Evolutionary conservation across 148 eudicot genomes (phyloP).

Genomic region (Cornus controversa): DNA sequence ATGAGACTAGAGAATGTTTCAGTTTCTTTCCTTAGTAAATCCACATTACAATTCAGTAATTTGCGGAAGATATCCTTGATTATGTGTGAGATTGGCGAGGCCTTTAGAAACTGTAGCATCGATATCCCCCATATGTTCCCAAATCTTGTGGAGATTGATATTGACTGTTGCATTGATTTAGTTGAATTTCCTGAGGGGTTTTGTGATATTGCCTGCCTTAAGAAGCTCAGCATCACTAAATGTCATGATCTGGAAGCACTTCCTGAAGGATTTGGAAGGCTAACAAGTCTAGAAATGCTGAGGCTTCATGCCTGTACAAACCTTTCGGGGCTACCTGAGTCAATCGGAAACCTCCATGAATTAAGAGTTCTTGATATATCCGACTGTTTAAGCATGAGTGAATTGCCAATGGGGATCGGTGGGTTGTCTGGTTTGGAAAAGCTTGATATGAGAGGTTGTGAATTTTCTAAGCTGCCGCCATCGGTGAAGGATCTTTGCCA

Average conservation of each 20-base stretch:
- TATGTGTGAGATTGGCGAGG: slow-evolving; percentile 20
- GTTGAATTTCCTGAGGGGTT: slow-evolving; percentile 14
- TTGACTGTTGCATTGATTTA: slow-evolving; percentile 22
- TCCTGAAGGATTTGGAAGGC: slow-evolving; percentile 16
- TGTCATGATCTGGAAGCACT: slow-evolving; percentile 17
- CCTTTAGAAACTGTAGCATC: slow-evolving; percentile 8
- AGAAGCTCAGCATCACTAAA: slow-evolving; percentile 22
- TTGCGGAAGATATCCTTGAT: slow-evolving; percentile 23
- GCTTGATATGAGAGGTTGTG: slow-evolving; percentile 25
- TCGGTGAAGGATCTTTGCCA: slow-evolving; percentile 9
- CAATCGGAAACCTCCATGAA: slow-evolving; percentile 19
- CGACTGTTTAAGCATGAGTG: slow-evolving; percentile 16
- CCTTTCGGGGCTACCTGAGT: slow-evolving; percentile 17
- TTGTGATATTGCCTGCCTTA: slow-evolving; percentile 8
- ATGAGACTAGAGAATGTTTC: slow-evolving; percentile 21
- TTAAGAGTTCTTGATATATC: slow-evolving; percentile 18
- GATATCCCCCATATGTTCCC: slow-evolving; percentile 5
- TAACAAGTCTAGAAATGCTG: slow-evolving; percentile 11
- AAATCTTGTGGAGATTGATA: slow-evolving; percentile 17
- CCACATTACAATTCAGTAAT: slow-evolving; percentile 5
- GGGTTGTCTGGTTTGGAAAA: slow-evolving; percentile 9
- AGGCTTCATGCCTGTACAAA: slow-evolving; percentile 24
- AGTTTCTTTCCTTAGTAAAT: slow-evolving; percentile 2
- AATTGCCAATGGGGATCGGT: slow-evolving; percentile 15
- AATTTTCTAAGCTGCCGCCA: slow-evolving; percentile 8